Evolutionary conservation across 75 land plant species (phyloP), one percentile per base, ranked within the genome.

Genomic region (Larix kaempferi): DNA sequence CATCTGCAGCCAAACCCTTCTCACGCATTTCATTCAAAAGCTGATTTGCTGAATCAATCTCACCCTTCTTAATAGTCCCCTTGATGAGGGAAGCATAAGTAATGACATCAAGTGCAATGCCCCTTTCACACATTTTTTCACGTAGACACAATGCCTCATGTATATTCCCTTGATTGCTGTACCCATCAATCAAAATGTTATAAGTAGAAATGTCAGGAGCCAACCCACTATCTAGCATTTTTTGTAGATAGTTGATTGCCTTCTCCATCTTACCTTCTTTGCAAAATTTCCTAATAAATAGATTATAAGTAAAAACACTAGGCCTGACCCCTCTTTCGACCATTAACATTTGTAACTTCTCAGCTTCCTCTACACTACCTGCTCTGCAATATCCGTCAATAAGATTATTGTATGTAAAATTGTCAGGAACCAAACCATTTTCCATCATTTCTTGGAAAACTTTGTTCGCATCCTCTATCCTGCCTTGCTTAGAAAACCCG

Each of bases 401-500:
- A 33, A 84, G 57, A 11, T 57, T 19, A 66, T 80, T 80, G 44
- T 65, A 83, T 10, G 78, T 49, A 19, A 74, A 35, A 5, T 25
- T 61, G 52, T 57, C 26, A 59, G 78, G 78, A 26, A n/a, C 74
- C 19, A 39, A 17, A 16, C 76, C 81, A 62, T 75, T 64, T 33
- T 71, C 60, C 54, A n/a, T 16, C 84, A 85, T 85, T 66, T 78
- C 84, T 22, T 58, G 6, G 3, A 81, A 69, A 5, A 81, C 15
- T 29, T 35, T 16, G 16, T 71, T 57, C 3, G 88, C 88, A 57
- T 86, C 77, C 16, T 21, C 71, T 8, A 78, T 8, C 63, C 56
- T 79, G 41, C 71, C 74, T 23, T 79, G 84, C 73, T 78, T 67
- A 57, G 83, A 82, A 57, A 84, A 74, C 64, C 93, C 91, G 22